Conservation (phyloP, 805 yeast species). For the Candida parachauliodes region DNA sequence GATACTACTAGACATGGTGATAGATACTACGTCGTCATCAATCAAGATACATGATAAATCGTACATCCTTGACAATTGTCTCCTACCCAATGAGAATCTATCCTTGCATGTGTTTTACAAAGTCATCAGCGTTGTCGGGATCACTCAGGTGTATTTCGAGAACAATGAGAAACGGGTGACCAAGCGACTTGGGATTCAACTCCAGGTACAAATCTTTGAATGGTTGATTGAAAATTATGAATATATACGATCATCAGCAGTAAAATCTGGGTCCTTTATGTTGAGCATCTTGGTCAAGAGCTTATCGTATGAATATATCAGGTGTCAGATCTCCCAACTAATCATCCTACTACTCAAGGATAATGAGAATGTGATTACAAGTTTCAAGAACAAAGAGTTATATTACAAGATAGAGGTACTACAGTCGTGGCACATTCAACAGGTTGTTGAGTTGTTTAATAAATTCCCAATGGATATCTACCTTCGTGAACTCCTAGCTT, state of each 20-base stretch:
- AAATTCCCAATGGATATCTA: constrained; percentile 31
- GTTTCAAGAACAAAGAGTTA: constrained; percentile 10
- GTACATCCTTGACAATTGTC: constrained; percentile 5
- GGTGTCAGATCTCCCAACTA: constrained; percentile 19
- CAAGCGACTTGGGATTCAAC: constrained; percentile 11
- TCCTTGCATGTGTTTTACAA: constrained; percentile 5
- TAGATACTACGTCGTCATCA: constrained; percentile 6
- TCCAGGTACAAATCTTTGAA: constrained; percentile 19
- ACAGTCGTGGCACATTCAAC: constrained; percentile 28
- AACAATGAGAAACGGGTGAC: constrained; percentile 12
- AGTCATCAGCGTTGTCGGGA: constrained; percentile 13
- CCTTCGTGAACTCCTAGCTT: constrained; percentile 19
- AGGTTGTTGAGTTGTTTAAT: constrained; percentile 22
- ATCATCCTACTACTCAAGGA: constrained; percentile 17
- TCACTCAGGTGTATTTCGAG: constrained; percentile 15
- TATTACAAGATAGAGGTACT: constrained; percentile 10
- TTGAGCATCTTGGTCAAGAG: constrained; percentile 18
- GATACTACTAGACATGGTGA: constrained; percentile 4
- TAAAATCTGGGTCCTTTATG: constrained; percentile 11
- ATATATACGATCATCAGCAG: constrained; percentile 13
- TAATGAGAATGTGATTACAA: constrained; percentile 10
- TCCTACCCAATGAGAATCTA: constrained; percentile 8
- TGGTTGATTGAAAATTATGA: constrained; percentile 21
- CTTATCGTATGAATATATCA: constrained; percentile 22
- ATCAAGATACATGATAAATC: constrained; percentile 3